phyloP scores from a whole-genome alignment of 805 yeast species.

The Jamesozyma hellenica region DNA sequence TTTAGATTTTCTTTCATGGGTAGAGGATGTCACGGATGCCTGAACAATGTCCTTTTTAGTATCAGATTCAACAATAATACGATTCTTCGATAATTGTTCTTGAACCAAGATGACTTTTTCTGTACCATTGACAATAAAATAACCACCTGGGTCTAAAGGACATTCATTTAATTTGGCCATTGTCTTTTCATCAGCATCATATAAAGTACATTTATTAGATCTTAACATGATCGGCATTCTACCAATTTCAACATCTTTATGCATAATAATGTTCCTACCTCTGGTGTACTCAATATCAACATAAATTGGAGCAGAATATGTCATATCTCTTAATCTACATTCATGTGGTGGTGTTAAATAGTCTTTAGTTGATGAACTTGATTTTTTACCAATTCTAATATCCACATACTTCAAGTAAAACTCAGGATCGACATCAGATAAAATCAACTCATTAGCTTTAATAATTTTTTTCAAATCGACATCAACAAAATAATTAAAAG shows the following conservation, averaged over 20 bases:
- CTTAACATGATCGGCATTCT: slow-evolving; percentile 98
- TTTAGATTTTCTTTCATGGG: slow-evolving; percentile 96
- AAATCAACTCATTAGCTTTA: slow-evolving; percentile 76
- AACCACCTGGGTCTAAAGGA: slow-evolving; percentile 98
- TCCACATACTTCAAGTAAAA: slow-evolving; percentile 88
- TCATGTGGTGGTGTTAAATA: slow-evolving; percentile 82
- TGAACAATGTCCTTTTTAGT: slow-evolving; percentile 89
- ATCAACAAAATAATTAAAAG: slow-evolving; percentile 95
- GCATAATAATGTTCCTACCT: slow-evolving; percentile 85
- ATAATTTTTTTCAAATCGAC: slow-evolving; percentile 87
- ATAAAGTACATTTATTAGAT: slow-evolving; percentile 80
- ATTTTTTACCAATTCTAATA: slow-evolving; percentile 78
- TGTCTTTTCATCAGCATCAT: slow-evolving; percentile 63
- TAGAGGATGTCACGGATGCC: slow-evolving; percentile 94
- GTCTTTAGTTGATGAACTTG: slow-evolving; percentile 45
- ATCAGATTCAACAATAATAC: slow-evolving; percentile 96
- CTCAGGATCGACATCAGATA: slow-evolving; percentile 95
- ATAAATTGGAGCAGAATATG: slow-evolving; percentile 89
- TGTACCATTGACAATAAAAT: slow-evolving; percentile 94
- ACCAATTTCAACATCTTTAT: slow-evolving; percentile 86
- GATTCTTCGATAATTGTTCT: slow-evolving; percentile 91
- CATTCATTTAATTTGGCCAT: slow-evolving; percentile 91
- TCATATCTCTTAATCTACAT: slow-evolving; percentile 86
- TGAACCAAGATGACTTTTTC: slow-evolving; percentile 95
- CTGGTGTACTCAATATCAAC: slow-evolving; percentile 97